Base-by-base conservation (phyloP, 257 asterid species). In the Striga asiatica region DNA sequence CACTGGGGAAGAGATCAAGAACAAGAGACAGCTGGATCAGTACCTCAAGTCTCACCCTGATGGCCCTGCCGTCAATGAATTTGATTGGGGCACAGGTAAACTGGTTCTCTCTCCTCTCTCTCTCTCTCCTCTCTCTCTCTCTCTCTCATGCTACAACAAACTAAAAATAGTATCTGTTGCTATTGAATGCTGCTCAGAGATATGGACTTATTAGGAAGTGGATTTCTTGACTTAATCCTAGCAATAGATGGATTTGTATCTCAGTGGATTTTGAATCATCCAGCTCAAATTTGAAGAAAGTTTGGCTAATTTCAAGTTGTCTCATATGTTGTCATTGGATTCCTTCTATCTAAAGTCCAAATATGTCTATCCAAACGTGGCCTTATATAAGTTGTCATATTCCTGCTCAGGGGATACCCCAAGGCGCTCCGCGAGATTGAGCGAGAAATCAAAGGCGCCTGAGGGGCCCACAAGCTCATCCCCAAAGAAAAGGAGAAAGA, bases 21-120 rank as follows among this genome's bases (percentile, higher is more conserved):
- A 28, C 56, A 81, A 73, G 78, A 81, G 60, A 38, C 87, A 84
- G 68, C 43, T 84, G 71, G 78, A 72, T 45, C 79, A 62, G 58
- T 78, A 84, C 79, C 80, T 84, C 59, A 84, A 78, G 63, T 71
- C 91, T 60, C 84, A 84, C 53, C 76, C 85, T 24, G 89, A 76
- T 28, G 84, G 74, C 18, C 83, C 80, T 41, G 57, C 81, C 11
- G 6, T 52, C 56, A 68, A 76, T 0, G 86, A 74, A 27, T 84
- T 81, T 66, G 78, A 78, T 42, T 81, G 89, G 91, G 37, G 76
- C 23, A 56, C 74, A 54, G 86, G 85, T 78, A 60, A 22, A 13
- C 58, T 25, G 11, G 39, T 43, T 8, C 58, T 21, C 51, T 31
- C 56, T 27, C 58, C 39, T 45, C 49, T 16, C 41, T 34, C 51